phyloP scores from a whole-genome alignment of 164 flowering plant species.

The Tetracentron sinense region DNA sequence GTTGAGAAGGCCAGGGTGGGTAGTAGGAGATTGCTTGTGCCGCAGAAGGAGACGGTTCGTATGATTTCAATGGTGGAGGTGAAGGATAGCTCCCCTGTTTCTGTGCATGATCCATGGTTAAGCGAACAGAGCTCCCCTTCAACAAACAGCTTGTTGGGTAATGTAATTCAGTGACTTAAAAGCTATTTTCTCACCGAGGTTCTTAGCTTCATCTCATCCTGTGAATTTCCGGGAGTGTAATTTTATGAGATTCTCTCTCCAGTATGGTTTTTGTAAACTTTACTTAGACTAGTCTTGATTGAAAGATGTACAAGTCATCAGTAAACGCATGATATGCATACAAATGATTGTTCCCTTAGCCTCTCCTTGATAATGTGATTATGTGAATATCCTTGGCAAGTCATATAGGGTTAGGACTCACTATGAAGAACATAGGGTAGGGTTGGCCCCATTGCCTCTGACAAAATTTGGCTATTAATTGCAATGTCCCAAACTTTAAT shows the following conservation, averaged over 20 bases:
- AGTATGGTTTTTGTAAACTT: background rate
- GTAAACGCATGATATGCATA: background rate
- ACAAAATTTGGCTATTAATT: no score
- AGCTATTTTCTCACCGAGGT: background rate
- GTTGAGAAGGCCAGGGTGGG: constrained; percentile 23
- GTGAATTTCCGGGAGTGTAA: constrained; percentile 3
- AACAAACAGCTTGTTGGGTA: constrained; percentile 67
- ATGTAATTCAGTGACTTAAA: constrained; percentile 31
- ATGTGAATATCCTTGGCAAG: no score
- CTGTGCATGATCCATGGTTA: constrained; percentile 74
- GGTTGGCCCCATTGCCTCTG: no score
- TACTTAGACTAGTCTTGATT: background rate
- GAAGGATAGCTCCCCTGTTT: constrained; percentile 63
- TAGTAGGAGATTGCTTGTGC: constrained; percentile 36
- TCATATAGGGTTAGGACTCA: no score
- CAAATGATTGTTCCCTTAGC: no score
- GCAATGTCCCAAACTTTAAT: no score
- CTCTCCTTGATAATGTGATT: no score
- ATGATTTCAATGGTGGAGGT: constrained; percentile 28
- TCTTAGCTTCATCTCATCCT: constrained; percentile 5
- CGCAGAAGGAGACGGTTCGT: constrained; percentile 20
- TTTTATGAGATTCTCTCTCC: background rate
- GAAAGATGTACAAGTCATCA: background rate
- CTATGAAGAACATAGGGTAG: no score
- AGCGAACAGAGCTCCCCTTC: constrained; percentile 91